phyloP scores from a whole-genome alignment of 73 alveolate genomes.

The Paramecium biaurelia region DNA sequence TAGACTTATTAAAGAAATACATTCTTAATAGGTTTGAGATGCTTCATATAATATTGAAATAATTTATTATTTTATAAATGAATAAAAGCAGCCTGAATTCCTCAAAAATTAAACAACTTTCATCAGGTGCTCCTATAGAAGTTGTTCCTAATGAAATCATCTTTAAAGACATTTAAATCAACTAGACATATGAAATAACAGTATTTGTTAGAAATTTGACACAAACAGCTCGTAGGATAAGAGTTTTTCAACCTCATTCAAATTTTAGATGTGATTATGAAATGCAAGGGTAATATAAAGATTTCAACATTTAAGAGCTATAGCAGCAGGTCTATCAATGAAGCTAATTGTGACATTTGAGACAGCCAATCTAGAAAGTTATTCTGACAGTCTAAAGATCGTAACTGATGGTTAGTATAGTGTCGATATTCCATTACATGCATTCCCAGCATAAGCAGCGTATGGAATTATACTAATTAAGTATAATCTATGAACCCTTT shows the following conservation, averaged over 20 bases:
- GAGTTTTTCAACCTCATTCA: conserved; percentile 91
- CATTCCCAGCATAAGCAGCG: conserved; percentile 94
- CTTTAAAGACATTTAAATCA: conserved; percentile 93
- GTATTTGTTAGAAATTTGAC: conserved; percentile 93
- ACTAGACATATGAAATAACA: conserved; percentile 94
- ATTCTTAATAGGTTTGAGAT: neutral
- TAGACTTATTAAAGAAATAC: neutral
- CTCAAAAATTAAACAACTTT: conserved; percentile 40
- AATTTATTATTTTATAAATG: neutral
- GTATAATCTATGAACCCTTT: conserved; percentile 95
- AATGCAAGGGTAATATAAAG: conserved; percentile 60
- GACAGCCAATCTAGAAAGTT: conserved; percentile 92
- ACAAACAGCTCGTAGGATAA: conserved; percentile 88
- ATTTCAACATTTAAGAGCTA: conserved; percentile 65
- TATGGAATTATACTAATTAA: neutral
- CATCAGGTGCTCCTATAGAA: conserved; percentile 77
- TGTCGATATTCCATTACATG: conserved; percentile 88
- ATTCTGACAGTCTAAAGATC: conserved; percentile 88
- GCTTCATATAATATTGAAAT: neutral
- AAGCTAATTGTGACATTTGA: conserved; percentile 94
- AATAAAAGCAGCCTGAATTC: conserved; percentile 11
- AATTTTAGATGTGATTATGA: conserved; percentile 84
- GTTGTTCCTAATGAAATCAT: conserved; percentile 91
- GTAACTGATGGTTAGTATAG: conserved; percentile 85
- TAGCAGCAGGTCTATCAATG: conserved; percentile 96